Conservation (phyloP, 2,329 filamentous ascomycete species). For the Teratosphaeria viscida region DNA sequence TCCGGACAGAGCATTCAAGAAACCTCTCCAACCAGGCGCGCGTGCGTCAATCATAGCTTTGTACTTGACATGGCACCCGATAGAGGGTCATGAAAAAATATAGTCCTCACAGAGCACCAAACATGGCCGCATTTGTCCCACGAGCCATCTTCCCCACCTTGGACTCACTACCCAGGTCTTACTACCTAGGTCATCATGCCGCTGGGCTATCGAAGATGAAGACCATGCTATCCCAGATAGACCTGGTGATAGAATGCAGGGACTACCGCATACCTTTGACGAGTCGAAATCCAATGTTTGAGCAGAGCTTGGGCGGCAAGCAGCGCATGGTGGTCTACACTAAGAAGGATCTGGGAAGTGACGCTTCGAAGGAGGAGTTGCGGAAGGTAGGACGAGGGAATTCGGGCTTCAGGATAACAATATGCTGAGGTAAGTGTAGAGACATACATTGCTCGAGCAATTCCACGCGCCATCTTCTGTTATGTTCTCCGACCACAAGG, state of each 20-base stretch:
- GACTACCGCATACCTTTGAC: slow-evolving; percentile 86
- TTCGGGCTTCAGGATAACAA: neutral
- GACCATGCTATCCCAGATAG: slow-evolving; percentile 64
- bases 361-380: slow-evolving; percentile 22
- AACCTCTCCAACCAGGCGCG: neutral
- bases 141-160: slow-evolving; percentile 64
- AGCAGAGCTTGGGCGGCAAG: slow-evolving; percentile 57
- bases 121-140: slow-evolving; percentile 52
- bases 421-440: slow-evolving; percentile 5
- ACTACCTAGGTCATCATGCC: slow-evolving; percentile 89
- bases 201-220: slow-evolving; percentile 75
- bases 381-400: slow-evolving; percentile 13
- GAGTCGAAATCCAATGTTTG: slow-evolving; percentile 82
- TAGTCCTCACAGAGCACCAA: neutral
- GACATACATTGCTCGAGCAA: slow-evolving; percentile 40
- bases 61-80: neutral
- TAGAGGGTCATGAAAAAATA: neutral
- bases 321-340: slow-evolving; percentile 82
- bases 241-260: slow-evolving; percentile 86
- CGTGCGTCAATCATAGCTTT: too few relatives aligned
- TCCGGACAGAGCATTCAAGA: neutral
- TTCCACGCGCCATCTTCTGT: slow-evolving; percentile 45
- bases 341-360: slow-evolving; percentile 64
- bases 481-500: slow-evolving; percentile 44
- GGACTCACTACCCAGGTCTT: slow-evolving; percentile 69